Evolutionary conservation across 1,284 basidiomycete species (phyloP).

Genomic region (Afroboletus lepidellus): DNA sequence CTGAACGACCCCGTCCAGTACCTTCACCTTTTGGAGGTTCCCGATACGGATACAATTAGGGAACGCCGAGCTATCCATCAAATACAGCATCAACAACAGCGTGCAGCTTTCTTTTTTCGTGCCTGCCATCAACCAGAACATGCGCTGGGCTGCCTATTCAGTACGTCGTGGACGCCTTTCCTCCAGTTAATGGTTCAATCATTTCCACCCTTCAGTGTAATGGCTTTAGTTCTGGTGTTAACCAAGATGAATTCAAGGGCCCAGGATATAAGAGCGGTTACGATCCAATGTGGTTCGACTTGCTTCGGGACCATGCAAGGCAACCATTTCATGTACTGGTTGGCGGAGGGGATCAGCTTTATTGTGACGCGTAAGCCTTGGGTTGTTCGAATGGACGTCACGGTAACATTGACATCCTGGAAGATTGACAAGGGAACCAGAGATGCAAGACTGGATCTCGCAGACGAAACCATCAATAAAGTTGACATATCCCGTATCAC

Average conservation of each 20-base stretch:
- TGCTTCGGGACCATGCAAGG: slow-evolving; percentile 77
- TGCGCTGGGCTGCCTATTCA: slow-evolving; percentile 89
- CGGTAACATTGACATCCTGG: slow-evolving; percentile 1
- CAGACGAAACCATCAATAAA: slow-evolving; percentile 64
- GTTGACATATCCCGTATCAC: slow-evolving; percentile 60
- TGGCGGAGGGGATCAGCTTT: slow-evolving; percentile 85
- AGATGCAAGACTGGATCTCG: slow-evolving; percentile 82
- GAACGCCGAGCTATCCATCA: slow-evolving; percentile 72
- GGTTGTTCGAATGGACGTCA: neutral
- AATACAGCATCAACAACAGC: slow-evolving; percentile 79
- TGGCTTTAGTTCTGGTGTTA: slow-evolving; percentile 78
- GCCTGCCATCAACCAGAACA: slow-evolving; percentile 80
- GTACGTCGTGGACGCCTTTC: slow-evolving; percentile 50
- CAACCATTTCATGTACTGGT: slow-evolving; percentile 84
- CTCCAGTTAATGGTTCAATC: neutral
- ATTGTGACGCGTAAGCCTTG: slow-evolving; percentile 64
- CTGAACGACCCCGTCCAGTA: slow-evolving; percentile 41
- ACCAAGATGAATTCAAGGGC: slow-evolving; percentile 75
- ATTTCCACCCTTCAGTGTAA: slow-evolving; percentile 57
- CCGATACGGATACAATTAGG: slow-evolving; percentile 81
- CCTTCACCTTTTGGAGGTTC: slow-evolving; percentile 95
- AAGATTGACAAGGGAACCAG: slow-evolving; percentile 71
- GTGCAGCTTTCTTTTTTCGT: slow-evolving; percentile 81
- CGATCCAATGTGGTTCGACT: slow-evolving; percentile 91
- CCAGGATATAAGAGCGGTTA: slow-evolving; percentile 76